phyloP scores from a whole-genome alignment of 306 rosid genomes.

The Dalbergia cochinchinensis region DNA sequence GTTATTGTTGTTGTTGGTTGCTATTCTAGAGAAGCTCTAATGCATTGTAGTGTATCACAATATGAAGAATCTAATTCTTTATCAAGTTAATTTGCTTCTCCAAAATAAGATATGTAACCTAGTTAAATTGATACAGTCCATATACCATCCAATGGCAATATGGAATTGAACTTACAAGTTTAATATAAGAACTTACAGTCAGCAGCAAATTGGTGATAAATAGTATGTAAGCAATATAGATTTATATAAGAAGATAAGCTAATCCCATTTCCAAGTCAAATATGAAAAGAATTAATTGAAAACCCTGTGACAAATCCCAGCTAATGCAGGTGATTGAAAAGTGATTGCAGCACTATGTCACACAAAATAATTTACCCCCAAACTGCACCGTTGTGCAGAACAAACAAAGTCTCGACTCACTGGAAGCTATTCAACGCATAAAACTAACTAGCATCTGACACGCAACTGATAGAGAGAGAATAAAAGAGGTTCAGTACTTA shows the following conservation, averaged over 20 bases:
- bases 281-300: slow-evolving; percentile 22
- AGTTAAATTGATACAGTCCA: not conserved
- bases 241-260: not conserved
- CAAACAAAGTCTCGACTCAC: slow-evolving; percentile 4
- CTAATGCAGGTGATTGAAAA: slow-evolving; percentile 12
- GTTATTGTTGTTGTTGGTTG: too few relatives aligned
- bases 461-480: not conserved
- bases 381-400: slow-evolving; percentile 20
- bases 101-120: not conserved
- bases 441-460: slow-evolving; percentile 12
- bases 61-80: not conserved
- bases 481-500: slow-evolving; percentile 1
- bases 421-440: not conserved
- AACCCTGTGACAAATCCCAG: slow-evolving; percentile 17
- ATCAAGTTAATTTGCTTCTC: slow-evolving; percentile 1
- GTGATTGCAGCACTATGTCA: not conserved
- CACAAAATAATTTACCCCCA: slow-evolving; percentile 15
- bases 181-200: slow-evolving; percentile 5
- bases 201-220: slow-evolving; percentile 8
- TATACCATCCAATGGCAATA: slow-evolving; percentile 2
- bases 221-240: not conserved
- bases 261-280: not conserved
- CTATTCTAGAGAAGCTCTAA: not conserved
- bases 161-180: not conserved
- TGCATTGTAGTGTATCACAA: not conserved